These are phyloP conservation scores for Neckera pumila DNA, from an alignment of 225 moss, liverwort and hornwort genomes.

Conservation along the genomic window DNA sequence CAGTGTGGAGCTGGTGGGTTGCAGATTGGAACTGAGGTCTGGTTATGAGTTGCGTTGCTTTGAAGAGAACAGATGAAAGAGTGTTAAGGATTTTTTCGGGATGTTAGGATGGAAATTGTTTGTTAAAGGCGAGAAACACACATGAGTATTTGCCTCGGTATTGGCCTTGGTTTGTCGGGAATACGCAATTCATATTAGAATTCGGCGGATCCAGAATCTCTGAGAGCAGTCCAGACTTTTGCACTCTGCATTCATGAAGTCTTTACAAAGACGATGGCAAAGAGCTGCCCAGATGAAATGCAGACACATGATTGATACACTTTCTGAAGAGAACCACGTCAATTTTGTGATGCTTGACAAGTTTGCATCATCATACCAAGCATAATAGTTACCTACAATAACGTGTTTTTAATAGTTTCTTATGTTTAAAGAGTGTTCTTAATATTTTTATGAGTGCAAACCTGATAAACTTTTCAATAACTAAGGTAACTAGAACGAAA, in stretches of 20 bases:
- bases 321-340: neutral
- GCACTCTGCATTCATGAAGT: neutral
- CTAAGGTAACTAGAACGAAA: no score
- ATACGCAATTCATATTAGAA: neutral
- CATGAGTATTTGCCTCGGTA: neutral
- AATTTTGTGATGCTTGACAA: neutral
- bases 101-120: neutral
- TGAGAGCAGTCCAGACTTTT: neutral
- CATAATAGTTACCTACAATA: neutral
- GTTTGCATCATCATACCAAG: neutral
- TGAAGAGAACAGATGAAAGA: neutral
- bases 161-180: neutral
- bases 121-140: neutral
- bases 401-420: neutral
- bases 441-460: neutral
- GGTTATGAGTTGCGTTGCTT: neutral
- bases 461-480: neutral
- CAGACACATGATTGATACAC: no score
- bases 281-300: neutral
- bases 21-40: no score
- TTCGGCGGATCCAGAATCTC: neutral
- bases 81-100: neutral
- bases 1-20: neutral
- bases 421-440: neutral
- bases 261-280: neutral